phyloP scores from a whole-genome alignment of 2,329 filamentous ascomycete genomes.

The Epichloe bromicola region DNA sequence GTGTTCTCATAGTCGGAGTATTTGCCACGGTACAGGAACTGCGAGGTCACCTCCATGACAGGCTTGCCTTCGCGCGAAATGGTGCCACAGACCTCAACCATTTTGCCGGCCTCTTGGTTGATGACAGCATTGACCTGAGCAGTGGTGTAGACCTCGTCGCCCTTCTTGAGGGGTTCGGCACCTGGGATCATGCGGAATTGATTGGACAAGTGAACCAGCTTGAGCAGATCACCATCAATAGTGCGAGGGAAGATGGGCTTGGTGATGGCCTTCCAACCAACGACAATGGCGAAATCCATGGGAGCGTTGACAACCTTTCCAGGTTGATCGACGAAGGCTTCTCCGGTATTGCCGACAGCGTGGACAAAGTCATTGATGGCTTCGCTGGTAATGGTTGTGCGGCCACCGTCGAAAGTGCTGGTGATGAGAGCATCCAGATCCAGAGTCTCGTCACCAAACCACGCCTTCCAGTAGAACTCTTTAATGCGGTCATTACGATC shows the following conservation, averaged over 20 bases:
- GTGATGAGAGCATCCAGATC: conserved; percentile 78
- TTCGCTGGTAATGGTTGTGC: conserved; percentile 74
- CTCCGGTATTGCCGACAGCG: conserved; percentile 92
- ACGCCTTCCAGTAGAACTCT: conserved; percentile 96
- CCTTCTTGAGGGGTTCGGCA: conserved; percentile 88
- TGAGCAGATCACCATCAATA: conserved; percentile 91
- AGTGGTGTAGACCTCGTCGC: conserved; percentile 81
- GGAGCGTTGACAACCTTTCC: conserved; percentile 90
- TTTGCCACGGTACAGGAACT: conserved; percentile 88
- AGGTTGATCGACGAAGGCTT: conserved; percentile 91
- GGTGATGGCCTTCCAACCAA: conserved; percentile 97
- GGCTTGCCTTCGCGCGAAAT: conserved; percentile 71
- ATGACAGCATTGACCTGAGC: conserved; percentile 95
- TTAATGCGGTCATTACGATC: conserved; percentile 96
- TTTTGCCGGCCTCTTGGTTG: conserved; percentile 97
- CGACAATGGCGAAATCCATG: conserved; percentile 98
- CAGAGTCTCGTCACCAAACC: conserved; percentile 80
- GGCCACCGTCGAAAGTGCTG: conserved; percentile 80
- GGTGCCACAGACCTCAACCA: conserved; percentile 99
- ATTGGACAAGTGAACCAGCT: conserved; percentile 93
- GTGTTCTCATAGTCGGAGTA: conserved; percentile 97
- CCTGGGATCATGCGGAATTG: conserved; percentile 97
- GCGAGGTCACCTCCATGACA: conserved; percentile 97
- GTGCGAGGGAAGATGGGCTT: conserved; percentile 97
- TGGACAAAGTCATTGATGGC: conserved; percentile 99